Evolutionary conservation across 345 rosid species (phyloP), one percentile per base, ranked within the genome.

Genomic region (Eucalyptus cladocalyx): DNA sequence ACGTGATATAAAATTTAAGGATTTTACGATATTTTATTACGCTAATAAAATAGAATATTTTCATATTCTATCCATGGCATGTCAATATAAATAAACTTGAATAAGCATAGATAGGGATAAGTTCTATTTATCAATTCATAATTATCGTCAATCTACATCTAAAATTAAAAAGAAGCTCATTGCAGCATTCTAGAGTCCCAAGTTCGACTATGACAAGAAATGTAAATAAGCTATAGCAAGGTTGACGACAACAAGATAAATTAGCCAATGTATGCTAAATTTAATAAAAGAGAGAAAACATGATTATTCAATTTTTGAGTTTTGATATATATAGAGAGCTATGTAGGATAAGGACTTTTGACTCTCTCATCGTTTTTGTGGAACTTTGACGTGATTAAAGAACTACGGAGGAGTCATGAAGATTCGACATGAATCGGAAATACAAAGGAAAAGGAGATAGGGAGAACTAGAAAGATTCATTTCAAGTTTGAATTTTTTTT

Each of bases 331-430:
- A 18, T 17, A 56, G 3, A 56, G 62, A 24, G 30, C 12, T 56
- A 10, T 24, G 0, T 0, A 56, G 13, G 30, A 24, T 9, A 56
- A 24, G 3, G 30, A 24, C 30, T 11, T 24, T 2, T 0, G 0
- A 24, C 62, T 24, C 13, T 56, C 6, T 9, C 30, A 0, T 56
- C 0, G 2, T 56, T 56, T 56, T 56, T 1, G 62, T 56, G 62
- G 62, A 56, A 0, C 62, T 56, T 56, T 23, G 62, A 56, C 0
- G 30, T 56, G 62, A 56, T 0, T 24, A 56, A 56, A 11, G 62
- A 23, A 56, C 3, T 24, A 24, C 6, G 13, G 30, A 56, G 62
- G 62, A 56, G 6, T 56, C 62, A 0, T 24, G 62, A 56, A 56
- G 30, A 23, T 56, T 56, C 0, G 2, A 24, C 62, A 56, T 56